phyloP scores from a whole-genome alignment of 768 basidiomycete genomes.

The Naematelia encephala region DNA sequence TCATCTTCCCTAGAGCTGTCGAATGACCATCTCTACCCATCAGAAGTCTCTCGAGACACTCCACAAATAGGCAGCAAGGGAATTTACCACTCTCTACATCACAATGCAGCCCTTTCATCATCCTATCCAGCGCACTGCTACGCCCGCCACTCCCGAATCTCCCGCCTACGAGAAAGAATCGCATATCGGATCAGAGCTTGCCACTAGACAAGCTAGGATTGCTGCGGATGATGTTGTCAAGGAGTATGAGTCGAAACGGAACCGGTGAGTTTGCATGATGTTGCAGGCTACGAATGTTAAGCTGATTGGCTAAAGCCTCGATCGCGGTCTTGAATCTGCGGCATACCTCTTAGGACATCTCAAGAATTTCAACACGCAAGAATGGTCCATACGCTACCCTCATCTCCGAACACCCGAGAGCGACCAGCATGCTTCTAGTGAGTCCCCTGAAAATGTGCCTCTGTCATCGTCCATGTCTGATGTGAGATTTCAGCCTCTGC shows the following conservation, averaged over 20 bases:
- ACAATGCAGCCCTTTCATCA: slow-evolving; percentile 45
- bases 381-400: slow-evolving; percentile 89
- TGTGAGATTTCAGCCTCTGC: slow-evolving; percentile 11
- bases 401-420: slow-evolving; percentile 54
- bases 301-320: slow-evolving; percentile 56
- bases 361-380: slow-evolving; percentile 72
- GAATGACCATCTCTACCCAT: not conserved
- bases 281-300: not conserved
- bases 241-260: slow-evolving; percentile 56
- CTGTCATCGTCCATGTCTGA: not conserved
- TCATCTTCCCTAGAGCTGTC: not conserved
- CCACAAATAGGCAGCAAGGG: not conserved
- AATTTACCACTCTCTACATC: not conserved
- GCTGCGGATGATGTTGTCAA: slow-evolving; percentile 40
- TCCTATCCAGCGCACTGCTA: slow-evolving; percentile 14
- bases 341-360: slow-evolving; percentile 67
- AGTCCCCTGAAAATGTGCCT: slow-evolving; percentile 11
- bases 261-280: slow-evolving; percentile 59
- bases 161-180: slow-evolving; percentile 42
- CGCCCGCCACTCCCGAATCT: slow-evolving; percentile 33
- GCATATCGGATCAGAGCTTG: slow-evolving; percentile 31
- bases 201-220: slow-evolving; percentile 28
- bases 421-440: not conserved
- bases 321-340: slow-evolving; percentile 72
- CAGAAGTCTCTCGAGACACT: not conserved